Conservation (phyloP, 129 eudicot genomes). For the Kitagawia praeruptora region DNA sequence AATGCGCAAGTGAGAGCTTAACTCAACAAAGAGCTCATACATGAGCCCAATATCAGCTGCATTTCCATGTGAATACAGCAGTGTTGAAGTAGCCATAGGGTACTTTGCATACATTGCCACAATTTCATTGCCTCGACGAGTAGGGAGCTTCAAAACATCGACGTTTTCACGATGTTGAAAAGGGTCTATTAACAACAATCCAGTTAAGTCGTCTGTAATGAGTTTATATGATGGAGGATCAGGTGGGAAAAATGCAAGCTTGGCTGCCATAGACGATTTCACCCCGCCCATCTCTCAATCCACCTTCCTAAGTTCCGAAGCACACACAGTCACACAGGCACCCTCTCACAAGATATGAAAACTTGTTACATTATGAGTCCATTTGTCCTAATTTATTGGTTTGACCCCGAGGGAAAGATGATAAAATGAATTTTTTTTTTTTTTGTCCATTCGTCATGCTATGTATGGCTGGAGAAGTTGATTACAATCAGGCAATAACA, state of each 20-base stretch:
- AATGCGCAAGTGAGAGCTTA: constrained; percentile 64
- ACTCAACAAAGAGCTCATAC: constrained; percentile 72
- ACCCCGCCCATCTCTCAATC: constrained; percentile 64
- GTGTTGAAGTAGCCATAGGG: constrained; percentile 65
- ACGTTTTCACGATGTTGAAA: constrained; percentile 71
- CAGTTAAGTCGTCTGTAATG: constrained; percentile 48
- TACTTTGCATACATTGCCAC: constrained; percentile 61
- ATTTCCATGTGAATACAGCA: constrained; percentile 84
- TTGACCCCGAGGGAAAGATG: too few relatives aligned
- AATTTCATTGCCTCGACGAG: constrained; percentile 58
- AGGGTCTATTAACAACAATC: constrained; percentile 38
- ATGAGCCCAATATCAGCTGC: constrained; percentile 92
- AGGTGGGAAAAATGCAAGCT: constrained; percentile 86
- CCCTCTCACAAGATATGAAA: neutral
- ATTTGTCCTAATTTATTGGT: neutral
- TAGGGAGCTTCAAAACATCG: constrained; percentile 52
- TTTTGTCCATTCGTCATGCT: neutral
- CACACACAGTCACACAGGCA: neutral
- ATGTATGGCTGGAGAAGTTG: neutral
- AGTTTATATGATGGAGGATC: constrained; percentile 73
- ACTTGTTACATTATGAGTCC: neutral
- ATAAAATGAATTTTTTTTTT: too few relatives aligned
- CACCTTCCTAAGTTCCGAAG: neutral
- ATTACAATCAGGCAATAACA: neutral
- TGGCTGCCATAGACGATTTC: constrained; percentile 93